These are phyloP conservation scores for Pseudognaphalium luteoalbum DNA, from an alignment of 129 eudicot genomes.

Conservation along the genomic window DNA sequence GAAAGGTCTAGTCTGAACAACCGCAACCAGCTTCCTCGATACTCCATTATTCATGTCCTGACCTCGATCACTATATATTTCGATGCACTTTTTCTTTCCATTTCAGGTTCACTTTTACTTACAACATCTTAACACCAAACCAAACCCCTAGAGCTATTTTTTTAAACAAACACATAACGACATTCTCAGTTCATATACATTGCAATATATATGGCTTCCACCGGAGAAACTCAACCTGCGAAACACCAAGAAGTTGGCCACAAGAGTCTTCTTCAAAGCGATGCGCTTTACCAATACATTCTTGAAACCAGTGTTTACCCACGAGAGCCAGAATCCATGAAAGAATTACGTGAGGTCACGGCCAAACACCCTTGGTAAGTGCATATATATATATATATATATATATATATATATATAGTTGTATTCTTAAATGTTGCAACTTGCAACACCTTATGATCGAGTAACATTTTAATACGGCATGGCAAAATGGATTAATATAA, in stretches of 20 bases:
- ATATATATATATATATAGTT: too few species aligned
- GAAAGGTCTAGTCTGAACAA: constrained; percentile 19
- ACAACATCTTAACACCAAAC: background rate
- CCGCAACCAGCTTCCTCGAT: constrained; percentile 6
- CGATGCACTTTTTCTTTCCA: background rate
- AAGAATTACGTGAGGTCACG: constrained; percentile 46
- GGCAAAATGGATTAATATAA: too few species aligned
- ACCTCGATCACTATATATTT: background rate
- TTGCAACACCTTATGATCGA: too few species aligned
- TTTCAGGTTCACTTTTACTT: constrained; percentile 6
- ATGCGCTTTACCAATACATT: constrained; percentile 58
- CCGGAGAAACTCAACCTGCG: constrained; percentile 35
- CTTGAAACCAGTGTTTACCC: constrained; percentile 56
- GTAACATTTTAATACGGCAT: too few species aligned
- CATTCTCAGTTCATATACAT: background rate
- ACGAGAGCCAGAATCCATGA: constrained; percentile 48
- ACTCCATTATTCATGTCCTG: background rate
- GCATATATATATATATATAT: too few species aligned
- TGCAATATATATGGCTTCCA: constrained; percentile 25
- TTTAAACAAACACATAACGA: background rate
- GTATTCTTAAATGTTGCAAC: constrained; percentile 10
- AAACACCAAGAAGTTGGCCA: constrained; percentile 66
- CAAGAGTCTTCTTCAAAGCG: constrained; percentile 64
- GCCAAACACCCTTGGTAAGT: constrained; percentile 51
- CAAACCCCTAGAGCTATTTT: background rate